Base-by-base conservation (phyloP, 164 flowering plant genomes). In the Magnolia sinica region DNA sequence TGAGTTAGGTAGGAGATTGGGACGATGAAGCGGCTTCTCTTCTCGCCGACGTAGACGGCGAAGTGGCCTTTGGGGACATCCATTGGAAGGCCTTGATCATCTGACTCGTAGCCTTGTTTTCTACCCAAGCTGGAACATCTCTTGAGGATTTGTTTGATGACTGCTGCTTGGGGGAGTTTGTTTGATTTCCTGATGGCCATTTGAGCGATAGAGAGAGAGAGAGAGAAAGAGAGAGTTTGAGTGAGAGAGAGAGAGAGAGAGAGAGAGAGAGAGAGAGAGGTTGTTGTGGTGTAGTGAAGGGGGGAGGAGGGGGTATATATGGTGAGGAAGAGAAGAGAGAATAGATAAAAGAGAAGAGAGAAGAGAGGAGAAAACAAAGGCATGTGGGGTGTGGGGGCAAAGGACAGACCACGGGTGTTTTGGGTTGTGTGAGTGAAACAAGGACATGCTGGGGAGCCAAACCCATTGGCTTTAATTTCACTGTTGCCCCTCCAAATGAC, bases 321-420 rank as follows among this genome's bases (percentile, higher is more conserved):
- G 81, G 84, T 84, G 77, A 79, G 84, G 45, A 37, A 37, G 45
- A 5, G 45, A 4, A 37, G 45, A 37, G 7, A 50, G 82, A 63
- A 22, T 59, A 18, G 58, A 19, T 66, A 74, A 68, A 1, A 24
- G 27, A 24, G 1, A 2, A 37, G 7, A 5, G 45, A 37, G 4
- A 7, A 37, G 45, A 50, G 83, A 65, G 19, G 64, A 18, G 58
- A 19, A 66, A 74, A 68, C 74, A 76, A 63, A 63, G 24, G 13
- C 74, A 76, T 84, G 85, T 86, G 84, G 87, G 87, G 80, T 82
- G 84, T 82, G 84, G 88, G 88, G 84, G 83, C 84, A 79, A 79
- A 77, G 74, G 81, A 85, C 86, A 84, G 87, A 76, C 82, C 85
- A 86, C 81, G 81, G 89, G 87, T 84, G 85, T 76, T 87, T 83